Conservation (phyloP, 495 filamentous ascomycete genomes). For the Cladorrhinum samala region DNA sequence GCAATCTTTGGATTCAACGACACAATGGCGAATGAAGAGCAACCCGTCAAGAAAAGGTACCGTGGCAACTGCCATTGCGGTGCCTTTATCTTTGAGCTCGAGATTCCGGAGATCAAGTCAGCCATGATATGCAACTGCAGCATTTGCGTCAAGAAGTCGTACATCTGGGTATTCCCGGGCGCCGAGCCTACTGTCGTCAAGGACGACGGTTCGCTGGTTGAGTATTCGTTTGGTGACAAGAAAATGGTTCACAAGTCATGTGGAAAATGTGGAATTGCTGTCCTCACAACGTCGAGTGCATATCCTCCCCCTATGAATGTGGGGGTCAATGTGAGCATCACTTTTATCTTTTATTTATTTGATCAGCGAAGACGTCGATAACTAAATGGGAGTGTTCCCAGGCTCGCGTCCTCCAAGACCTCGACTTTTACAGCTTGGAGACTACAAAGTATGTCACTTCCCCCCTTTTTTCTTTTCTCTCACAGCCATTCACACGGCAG, state of each 20-base stretch:
- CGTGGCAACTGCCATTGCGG: conserved; percentile 54
- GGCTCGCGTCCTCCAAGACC: conserved; percentile 27
- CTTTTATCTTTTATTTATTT: background rate
- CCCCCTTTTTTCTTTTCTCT: background rate
- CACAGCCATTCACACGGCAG: background rate
- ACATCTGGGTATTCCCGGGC: conserved; percentile 29
- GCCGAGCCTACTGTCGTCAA: conserved; percentile 35
- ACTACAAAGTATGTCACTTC: conserved; percentile 19
- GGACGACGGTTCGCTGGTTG: conserved; percentile 27
- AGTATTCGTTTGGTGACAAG: conserved; percentile 32
- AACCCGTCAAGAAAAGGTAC: conserved; percentile 37
- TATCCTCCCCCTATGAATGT: conserved; percentile 1
- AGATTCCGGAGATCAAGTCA: conserved; percentile 36
- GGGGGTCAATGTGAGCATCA: conserved; percentile 20
- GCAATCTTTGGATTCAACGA: background rate
- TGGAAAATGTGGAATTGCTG: conserved; percentile 32
- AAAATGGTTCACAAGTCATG: conserved; percentile 40
- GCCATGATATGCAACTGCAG: conserved; percentile 46
- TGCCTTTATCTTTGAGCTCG: conserved; percentile 41
- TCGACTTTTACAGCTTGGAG: conserved; percentile 32
- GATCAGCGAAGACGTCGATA: background rate
- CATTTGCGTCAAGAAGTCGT: conserved; percentile 42
- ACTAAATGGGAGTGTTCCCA: too few species aligned
- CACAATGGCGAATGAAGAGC: conserved; percentile 17
- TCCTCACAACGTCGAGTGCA: conserved; percentile 11